Base-by-base conservation (phyloP, 2,329 filamentous ascomycete species). In the Stagonosporopsis rhizophila region DNA sequence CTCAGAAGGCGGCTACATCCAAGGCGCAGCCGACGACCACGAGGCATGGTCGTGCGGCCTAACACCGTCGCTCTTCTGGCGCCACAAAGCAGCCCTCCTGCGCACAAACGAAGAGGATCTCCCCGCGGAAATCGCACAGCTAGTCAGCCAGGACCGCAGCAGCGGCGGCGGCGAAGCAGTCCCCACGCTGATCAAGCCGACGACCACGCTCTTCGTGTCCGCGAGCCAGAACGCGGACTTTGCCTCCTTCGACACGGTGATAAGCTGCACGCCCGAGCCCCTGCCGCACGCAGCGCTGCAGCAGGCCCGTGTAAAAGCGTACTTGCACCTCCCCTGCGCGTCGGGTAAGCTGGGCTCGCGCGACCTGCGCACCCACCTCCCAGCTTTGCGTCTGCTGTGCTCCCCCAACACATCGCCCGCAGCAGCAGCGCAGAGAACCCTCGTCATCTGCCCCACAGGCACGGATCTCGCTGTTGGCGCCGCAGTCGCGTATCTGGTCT, bases 1-100 rank as follows among this genome's bases (percentile, higher is more conserved):
- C 64, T 85, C 85, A 25, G 87, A 89, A 69, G 85, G 84, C 3
- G 88, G 87, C 6, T 99, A 99, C 71, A 89, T 99, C 56, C 95
- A 98, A 77, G 95, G 95, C 46, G 94, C 94, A 0, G 95, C 90
- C 2, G 95, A 99, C 75, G 95, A 99, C 73, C 91, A 90, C 12
- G 95, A 99, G 80, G 91, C 91, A 65, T 99, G 95, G 95, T 89
- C 92, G 1, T 79, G 85, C 23, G 92, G 91, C 0, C 83, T 98
- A 15, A 95, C 90, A 0, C 86, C 94, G 0, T 73, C 79, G 0
- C 61, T 94, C 0, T 99, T 96, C 77, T 99, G 95, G 95, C 76
- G 75, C 2, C 81, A 96, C 65, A 80, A 79, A 38, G 79, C 84
- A 0, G 35, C 70, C 6, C 79, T 98, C 11, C 78, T 96, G 19